Evolutionary conservation across 768 basidiomycete genomes (phyloP), one percentile per base, ranked within the genome.

Genomic region (Hortiboletus flavorubellus): DNA sequence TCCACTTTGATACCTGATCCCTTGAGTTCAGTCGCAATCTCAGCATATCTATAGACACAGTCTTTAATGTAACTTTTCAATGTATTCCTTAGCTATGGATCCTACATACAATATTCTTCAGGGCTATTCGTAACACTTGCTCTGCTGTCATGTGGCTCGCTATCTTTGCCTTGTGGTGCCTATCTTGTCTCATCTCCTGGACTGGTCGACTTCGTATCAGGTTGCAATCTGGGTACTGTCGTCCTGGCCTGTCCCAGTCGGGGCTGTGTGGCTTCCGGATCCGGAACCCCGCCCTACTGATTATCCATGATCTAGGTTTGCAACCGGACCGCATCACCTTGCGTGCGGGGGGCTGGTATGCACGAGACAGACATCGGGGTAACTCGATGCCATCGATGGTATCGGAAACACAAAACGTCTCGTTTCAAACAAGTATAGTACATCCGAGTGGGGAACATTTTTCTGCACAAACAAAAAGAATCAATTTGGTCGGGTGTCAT

Each of bases 41-140:
- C 57, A 46, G 56, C 66, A 67, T 66, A 49, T 53, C 48, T 60
- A 68, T 66, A 69, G 67, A 67, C 59, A 56, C 65, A 55, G 30
- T 31, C 44, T 57, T 67, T 59, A 67, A 59, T 64, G 63, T 60
- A 64, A 51, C 37, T 18, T 51, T 67, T 54, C 51, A 53, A 16
- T 69, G 65, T 68, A 69, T 59, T 59, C 61, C 53, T 35, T 63
- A 63, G 54, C 52, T 55, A 40, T 46, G 55, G 55, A 57, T 55
- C 55, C 45, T 54, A 60, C 52, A 47, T 68, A 65, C 59, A 54
- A 56, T 68, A 64, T 44, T 56, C 49, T 40, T 46, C 55, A 35
- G 53, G 55, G 55, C 16, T 66, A 63, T 66, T 68, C 12, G 42
- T 16, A 35, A 51, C 37, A 35, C 37, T 7, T 18, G 1, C 21